These are phyloP conservation scores for Phaeosphaeriaceae sp. DNA, from an alignment of 2,329 filamentous ascomycete species.

Conservation along the genomic window DNA sequence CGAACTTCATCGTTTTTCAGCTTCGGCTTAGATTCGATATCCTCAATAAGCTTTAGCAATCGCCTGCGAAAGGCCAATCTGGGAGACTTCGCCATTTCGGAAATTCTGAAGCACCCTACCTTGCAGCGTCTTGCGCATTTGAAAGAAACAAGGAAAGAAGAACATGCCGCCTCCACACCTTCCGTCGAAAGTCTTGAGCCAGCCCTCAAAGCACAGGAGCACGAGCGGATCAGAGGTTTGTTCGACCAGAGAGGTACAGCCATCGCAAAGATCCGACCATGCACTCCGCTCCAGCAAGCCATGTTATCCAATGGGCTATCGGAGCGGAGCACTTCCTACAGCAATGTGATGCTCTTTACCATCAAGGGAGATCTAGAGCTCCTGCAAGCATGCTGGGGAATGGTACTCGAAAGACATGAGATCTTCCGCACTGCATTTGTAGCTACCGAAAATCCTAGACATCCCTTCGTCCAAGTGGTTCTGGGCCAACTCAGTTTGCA, in stretches of 20 bases:
- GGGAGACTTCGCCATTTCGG: constrained; percentile 67
- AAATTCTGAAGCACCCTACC: constrained; percentile 72
- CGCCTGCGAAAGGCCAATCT: constrained; percentile 58
- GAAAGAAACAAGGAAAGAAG: neutral
- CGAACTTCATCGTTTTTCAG: constrained; percentile 76
- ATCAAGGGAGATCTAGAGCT: constrained; percentile 59
- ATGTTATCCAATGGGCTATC: constrained; percentile 72
- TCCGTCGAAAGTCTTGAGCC: constrained; percentile 3
- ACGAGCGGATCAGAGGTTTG: constrained; percentile 18
- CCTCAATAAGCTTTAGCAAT: constrained; percentile 74
- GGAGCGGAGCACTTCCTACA: constrained; percentile 64
- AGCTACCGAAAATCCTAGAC: constrained; percentile 64
- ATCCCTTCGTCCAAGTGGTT: constrained; percentile 77
- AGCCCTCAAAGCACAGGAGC: constrained; percentile 21
- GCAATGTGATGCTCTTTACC: constrained; percentile 73
- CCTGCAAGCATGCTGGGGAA: constrained; percentile 68
- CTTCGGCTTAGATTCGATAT: constrained; percentile 85
- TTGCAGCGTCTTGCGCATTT: constrained; percentile 64
- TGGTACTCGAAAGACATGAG: constrained; percentile 70
- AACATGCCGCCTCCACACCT: neutral
- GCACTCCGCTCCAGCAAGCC: constrained; percentile 85
- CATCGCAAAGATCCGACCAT: constrained; percentile 70
- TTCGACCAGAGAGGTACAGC: constrained; percentile 23
- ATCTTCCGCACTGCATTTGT: constrained; percentile 81
- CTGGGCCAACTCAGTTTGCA: constrained; percentile 54